A percentile compares a stretch with the other conserved stretches of the same genome.
Evolutionary conservation across 257 asterid genomes (phyloP).

Genomic region (Solanum chmielewskii): DNA sequence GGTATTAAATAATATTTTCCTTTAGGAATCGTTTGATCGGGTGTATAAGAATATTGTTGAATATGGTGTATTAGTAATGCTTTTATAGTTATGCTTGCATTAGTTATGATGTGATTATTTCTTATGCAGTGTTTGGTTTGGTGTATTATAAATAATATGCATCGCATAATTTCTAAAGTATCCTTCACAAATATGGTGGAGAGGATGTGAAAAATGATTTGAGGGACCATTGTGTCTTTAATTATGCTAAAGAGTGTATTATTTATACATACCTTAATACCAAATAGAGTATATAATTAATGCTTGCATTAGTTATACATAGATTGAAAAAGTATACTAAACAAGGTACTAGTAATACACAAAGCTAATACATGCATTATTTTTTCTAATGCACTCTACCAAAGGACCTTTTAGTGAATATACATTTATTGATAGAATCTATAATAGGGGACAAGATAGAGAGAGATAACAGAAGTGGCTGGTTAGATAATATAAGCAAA

Average conservation of each 20-base stretch:
- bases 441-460: not conserved
- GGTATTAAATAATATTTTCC: not conserved
- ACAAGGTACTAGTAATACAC: not conserved
- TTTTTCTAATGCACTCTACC: not conserved
- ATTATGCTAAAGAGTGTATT: not conserved
- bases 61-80: not conserved
- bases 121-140: not conserved
- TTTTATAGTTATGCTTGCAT: not conserved
- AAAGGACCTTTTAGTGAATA: not conserved
- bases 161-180: not conserved
- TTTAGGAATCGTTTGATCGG: not conserved
- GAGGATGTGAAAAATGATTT: not conserved
- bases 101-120: not conserved
- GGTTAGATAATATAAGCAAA: not conserved
- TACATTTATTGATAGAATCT: not conserved
- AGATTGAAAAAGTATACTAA: not conserved
- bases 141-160: not conserved
- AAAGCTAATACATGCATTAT: not conserved
- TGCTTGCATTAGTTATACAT: not conserved
- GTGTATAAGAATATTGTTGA: not conserved
- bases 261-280: not conserved
- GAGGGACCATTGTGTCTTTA: not conserved
- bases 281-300: not conserved
- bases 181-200: not conserved
- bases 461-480: not conserved